Base-by-base conservation (phyloP, 1,139 yeast genomes). In the Arxiozyma heterogenica region DNA sequence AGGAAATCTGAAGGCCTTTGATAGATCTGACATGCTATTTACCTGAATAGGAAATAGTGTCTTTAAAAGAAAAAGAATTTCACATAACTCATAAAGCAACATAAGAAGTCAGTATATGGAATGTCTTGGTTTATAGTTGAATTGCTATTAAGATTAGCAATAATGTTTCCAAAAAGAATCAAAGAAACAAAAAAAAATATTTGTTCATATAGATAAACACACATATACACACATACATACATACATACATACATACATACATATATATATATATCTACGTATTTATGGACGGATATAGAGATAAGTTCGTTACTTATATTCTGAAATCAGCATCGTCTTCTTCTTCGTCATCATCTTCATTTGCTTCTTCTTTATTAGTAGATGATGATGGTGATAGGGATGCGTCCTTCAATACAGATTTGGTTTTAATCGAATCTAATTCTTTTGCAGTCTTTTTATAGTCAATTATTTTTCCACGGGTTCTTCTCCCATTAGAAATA, bases 381-480 rank as follows among this genome's bases (percentile, higher is more conserved):
- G 47, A 43, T 25, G 11, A 27, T 27, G 30, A 27, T 27, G 30
- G 8, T 27, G 30, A 7, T 23, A n/a, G n/a, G n/a, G 27, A 23
- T 38, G 52, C 70, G n/a, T 67, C 72, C 18, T 65, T 70, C 25
- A 76, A 23, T 3, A 15, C 41, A 4, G 41, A 8, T 12, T n/a
- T n/a, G 2, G 39, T 34, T 20, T 27, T 43, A n/a, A 25, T 82
- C 38, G 74, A 80, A 53, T 80, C 83, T 65, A 88, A 73, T 65
- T 86, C 80, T 59, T 81, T 86, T 34, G 90, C 88, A n/a, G 95
- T 91, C 71, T 87, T 84, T 58, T 82, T 78, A 70, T 86, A 91
- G 71, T 91, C 97, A 63, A 91, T 85, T 41, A 85, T 86, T 68
- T 84, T 86, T 22, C 96, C 95, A 62, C 96, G 81, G 15, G 96